These are phyloP conservation scores for Dictyostelium firmibasis DNA, from an alignment of 78 protist species.

Conservation along the genomic window DNA sequence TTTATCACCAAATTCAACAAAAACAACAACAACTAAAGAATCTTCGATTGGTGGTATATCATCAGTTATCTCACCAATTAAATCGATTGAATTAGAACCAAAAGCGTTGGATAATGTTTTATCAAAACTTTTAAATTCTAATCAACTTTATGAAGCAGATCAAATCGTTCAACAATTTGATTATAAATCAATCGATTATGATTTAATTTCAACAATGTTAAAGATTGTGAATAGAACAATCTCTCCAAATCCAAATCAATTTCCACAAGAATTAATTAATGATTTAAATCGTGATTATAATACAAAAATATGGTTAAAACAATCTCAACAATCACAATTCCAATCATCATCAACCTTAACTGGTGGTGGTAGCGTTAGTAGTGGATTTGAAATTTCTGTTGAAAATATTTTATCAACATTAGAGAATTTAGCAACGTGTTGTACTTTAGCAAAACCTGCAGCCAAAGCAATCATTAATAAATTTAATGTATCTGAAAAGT, in stretches of 20 bases:
- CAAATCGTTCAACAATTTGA: conserved; percentile 56
- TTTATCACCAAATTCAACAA: not conserved
- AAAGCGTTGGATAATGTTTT: conserved; percentile 66
- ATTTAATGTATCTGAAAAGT: conserved; percentile 45
- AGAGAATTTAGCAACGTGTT: conserved; percentile 11
- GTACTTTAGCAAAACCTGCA: conserved; percentile 22
- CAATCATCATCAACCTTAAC: not conserved
- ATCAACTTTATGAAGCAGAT: conserved; percentile 19
- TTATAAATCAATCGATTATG: conserved; percentile 33
- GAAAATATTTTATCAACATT: conserved; percentile 11
- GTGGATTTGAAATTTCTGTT: too few species aligned
- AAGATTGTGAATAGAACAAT: conserved; percentile 25
- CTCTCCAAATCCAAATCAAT: conserved; percentile 29
- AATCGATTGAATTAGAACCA: conserved; percentile 17
- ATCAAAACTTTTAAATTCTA: conserved; percentile 44
- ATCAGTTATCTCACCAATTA: conserved; percentile 12
- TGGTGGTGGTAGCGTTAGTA: not conserved
- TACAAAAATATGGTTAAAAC: conserved; percentile 19
- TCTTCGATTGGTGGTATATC: not conserved
- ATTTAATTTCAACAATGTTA: conserved; percentile 20
- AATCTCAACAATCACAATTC: not conserved
- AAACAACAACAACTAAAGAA: not conserved
- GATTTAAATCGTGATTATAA: not conserved
- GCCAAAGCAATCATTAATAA: conserved; percentile 40
- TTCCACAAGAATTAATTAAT: conserved; percentile 11